Conservation (phyloP, 2,329 filamentous ascomycete genomes). For the Trichoderma asperellum region DNA sequence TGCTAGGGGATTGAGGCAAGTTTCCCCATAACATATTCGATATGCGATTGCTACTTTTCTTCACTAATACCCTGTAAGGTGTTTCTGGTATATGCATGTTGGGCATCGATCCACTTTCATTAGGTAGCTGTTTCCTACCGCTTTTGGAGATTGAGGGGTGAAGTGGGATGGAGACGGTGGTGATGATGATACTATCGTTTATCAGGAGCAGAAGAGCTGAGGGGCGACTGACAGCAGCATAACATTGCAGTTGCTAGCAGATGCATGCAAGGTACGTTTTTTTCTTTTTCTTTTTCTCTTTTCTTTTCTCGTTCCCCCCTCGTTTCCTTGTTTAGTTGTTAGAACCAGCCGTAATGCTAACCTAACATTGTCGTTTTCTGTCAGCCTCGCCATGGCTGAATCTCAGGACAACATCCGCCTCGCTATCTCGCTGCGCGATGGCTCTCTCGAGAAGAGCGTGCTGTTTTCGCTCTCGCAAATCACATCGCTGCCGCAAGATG, state of each 20-base stretch:
- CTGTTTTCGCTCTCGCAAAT: conserved; percentile 16
- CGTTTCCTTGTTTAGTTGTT: neutral
- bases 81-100: neutral
- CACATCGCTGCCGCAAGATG: conserved; percentile 6
- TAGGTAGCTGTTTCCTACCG: neutral
- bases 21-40: neutral
- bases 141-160: neutral
- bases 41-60: neutral
- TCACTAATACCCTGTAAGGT: neutral
- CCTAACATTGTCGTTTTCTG: neutral
- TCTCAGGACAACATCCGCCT: conserved; percentile 17
- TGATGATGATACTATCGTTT: neutral
- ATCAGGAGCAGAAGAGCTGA: neutral
- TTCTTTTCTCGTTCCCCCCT: neutral
- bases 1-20: neutral
- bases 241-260: neutral
- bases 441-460: conserved; percentile 24
- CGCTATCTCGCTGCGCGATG: conserved; percentile 14
- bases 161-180: neutral
- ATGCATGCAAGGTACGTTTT: neutral
- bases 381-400: conserved; percentile 5
- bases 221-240: neutral
- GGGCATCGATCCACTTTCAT: neutral
- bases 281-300: neutral
- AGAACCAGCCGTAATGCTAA: neutral